Conservation (phyloP, 108 stramenopile genomes). For the Aurantiochytrium sp. region DNA sequence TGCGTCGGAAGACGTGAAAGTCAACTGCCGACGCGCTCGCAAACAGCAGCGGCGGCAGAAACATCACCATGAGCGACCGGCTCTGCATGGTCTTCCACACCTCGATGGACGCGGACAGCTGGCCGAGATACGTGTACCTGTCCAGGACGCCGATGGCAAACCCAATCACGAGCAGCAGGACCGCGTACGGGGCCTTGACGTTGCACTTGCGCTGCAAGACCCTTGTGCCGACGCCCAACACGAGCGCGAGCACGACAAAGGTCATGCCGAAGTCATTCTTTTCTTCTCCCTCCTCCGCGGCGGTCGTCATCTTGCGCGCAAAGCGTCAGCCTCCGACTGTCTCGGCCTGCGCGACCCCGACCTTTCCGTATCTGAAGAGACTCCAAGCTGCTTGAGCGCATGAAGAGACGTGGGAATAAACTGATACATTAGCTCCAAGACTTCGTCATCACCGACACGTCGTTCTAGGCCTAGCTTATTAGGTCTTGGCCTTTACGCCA, state of each 20-base stretch:
- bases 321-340: too few relatives aligned
- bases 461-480: too few relatives aligned
- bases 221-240: neutral
- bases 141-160: slow-evolving; percentile 57
- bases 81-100: slow-evolving; percentile 65
- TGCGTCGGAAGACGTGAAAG: slow-evolving; percentile 57
- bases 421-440: too few relatives aligned
- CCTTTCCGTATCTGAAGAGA: too few relatives aligned
- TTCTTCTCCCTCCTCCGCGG: neutral
- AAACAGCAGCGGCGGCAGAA: slow-evolving; percentile 83
- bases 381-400: too few relatives aligned
- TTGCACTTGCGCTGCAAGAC: slow-evolving; percentile 32
- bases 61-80: slow-evolving; percentile 70
- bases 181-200: slow-evolving; percentile 65
- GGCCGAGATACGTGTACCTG: slow-evolving; percentile 25
- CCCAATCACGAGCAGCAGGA: slow-evolving; percentile 70
- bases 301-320: neutral
- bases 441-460: too few relatives aligned
- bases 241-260: neutral
- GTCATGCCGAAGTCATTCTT: neutral
- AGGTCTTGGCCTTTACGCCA: too few relatives aligned
- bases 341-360: too few relatives aligned
- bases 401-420: too few relatives aligned
- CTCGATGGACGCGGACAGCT: slow-evolving; percentile 45
- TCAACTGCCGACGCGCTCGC: slow-evolving; percentile 68